Evolutionary conservation across 2,329 filamentous ascomycete genomes (phyloP).

Genomic region (Pseudogymnoascus sp.): DNA sequence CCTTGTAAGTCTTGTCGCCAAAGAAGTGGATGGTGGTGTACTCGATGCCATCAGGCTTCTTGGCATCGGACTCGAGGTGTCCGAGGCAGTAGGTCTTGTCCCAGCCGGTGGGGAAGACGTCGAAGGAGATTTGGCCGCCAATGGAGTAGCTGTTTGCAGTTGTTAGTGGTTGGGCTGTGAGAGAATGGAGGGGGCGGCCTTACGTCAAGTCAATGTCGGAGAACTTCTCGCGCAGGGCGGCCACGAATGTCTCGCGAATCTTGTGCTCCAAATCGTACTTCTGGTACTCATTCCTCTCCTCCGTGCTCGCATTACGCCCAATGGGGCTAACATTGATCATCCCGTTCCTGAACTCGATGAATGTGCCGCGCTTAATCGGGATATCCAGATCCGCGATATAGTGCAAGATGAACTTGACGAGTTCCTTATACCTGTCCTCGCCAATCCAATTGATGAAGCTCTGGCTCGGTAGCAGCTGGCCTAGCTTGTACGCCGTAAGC

Average conservation of each 20-base stretch:
- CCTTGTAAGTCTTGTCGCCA: conserved; percentile 85
- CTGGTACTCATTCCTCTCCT: conserved; percentile 78
- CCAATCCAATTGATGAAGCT: conserved; percentile 91
- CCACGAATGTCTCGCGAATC: conserved; percentile 69
- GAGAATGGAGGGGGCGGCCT: conserved; percentile 30
- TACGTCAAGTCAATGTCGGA: conserved; percentile 76
- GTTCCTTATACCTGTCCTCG: conserved; percentile 71
- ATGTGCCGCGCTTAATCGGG: conserved; percentile 75
- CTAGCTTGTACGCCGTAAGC: conserved; percentile 80
- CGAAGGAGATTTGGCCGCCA: conserved; percentile 95
- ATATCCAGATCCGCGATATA: conserved; percentile 80
- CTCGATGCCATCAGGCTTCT: conserved; percentile 58
- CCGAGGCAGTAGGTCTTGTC: conserved; percentile 96
- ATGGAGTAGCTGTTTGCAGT: conserved; percentile 64
- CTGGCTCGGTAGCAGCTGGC: conserved; percentile 63
- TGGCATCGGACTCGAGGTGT: conserved; percentile 75
- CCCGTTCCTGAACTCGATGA: conserved; percentile 82
- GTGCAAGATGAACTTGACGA: conserved; percentile 68
- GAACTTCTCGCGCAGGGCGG: conserved; percentile 70
- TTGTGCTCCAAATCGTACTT: conserved; percentile 70
- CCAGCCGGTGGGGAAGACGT: conserved; percentile 95
- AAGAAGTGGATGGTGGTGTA: conserved; percentile 96
- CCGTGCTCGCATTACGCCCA: conserved; percentile 72
- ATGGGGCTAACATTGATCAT: conserved; percentile 84
- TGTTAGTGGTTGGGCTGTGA: conserved; percentile 10